These are phyloP conservation scores for Kluyveromyces lactis DNA, from an alignment of 805 yeast species.

Conservation along the genomic window DNA sequence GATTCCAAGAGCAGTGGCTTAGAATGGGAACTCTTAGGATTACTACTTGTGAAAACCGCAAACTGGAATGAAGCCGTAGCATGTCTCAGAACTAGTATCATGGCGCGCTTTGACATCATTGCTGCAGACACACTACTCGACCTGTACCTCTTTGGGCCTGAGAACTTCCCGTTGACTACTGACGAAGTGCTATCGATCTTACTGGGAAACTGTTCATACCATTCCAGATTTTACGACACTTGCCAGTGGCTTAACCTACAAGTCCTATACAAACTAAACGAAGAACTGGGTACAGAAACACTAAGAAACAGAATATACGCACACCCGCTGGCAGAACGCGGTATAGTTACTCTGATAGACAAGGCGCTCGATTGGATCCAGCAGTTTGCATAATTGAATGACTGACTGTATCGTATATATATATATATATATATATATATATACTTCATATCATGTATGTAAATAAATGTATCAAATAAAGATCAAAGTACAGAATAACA, in stretches of 20 bases:
- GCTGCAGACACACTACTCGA: constrained; percentile 44
- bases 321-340: constrained; percentile 17
- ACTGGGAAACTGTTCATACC: constrained; percentile 50
- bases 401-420: too few relatives aligned
- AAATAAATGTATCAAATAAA: too few relatives aligned
- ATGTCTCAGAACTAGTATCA: constrained; percentile 45
- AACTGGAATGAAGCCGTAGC: constrained; percentile 41
- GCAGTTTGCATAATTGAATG: constrained; percentile 5
- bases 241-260: constrained; percentile 37
- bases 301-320: constrained; percentile 17
- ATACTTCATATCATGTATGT: too few relatives aligned
- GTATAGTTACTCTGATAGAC: constrained; percentile 16
- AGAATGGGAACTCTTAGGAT: constrained; percentile 70
- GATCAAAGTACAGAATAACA: too few relatives aligned
- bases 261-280: constrained; percentile 35
- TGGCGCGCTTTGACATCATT: constrained; percentile 55
- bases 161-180: constrained; percentile 17
- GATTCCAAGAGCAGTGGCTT: constrained; percentile 47
- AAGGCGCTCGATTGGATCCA: constrained; percentile 18
- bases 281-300: constrained; percentile 14
- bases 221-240: constrained; percentile 56
- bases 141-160: constrained; percentile 24
- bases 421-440: too few relatives aligned
- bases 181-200: constrained; percentile 37
- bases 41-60: constrained; percentile 41